Base-by-base conservation (phyloP, 2,329 filamentous ascomycete species). In the Beauveria sp. region DNA sequence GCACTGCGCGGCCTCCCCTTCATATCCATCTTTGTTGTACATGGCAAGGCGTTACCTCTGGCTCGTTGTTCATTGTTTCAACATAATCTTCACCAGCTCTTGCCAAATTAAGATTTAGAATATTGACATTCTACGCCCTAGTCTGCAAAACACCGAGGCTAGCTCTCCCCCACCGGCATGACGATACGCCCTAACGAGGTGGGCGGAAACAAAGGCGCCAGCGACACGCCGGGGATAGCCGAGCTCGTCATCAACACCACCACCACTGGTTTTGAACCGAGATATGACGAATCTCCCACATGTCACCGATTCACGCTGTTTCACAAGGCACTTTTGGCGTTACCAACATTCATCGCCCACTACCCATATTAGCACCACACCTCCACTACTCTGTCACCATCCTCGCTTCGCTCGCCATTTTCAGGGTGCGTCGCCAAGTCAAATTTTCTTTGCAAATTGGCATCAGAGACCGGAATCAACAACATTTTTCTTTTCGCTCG, bases 151-250 rank as follows among this genome's bases (percentile, higher is more conserved):
- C 14, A 38, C 34, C 22, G 47, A 53, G 10, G 34, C 47, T 28
- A 18, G 22, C 18, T 24, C 5, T 14, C 22, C 34, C 20, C 52
- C 38, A 46, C 53, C 42, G 16, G 26, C 54, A 28, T 24, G 18
- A 49, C 10, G 6, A 18, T 45, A 5, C n/a, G 43, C 26, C 24
- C 30, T 9, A 26, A 34, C 3, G 5, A 45, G 38, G 47, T 52
- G 47, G 47, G 47, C 57, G 57, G 57, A 59, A 38, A 5, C 12
- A 38, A 59, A 52, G 47, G 57, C 57, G 57, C 46, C 47, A 52
- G 57, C 47, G 47, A 59, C 57, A 59, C 57, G 47, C 57, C 57
- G 57, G 47, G 38, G 47, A 34, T 59, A 59, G 47, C 57, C 57
- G 57, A 59, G 57, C 47, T 28, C 18, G 24, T n/a, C 12, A 18